phyloP scores from a whole-genome alignment of 129 eudicot species.

The Gnaphalium uliginosum region DNA sequence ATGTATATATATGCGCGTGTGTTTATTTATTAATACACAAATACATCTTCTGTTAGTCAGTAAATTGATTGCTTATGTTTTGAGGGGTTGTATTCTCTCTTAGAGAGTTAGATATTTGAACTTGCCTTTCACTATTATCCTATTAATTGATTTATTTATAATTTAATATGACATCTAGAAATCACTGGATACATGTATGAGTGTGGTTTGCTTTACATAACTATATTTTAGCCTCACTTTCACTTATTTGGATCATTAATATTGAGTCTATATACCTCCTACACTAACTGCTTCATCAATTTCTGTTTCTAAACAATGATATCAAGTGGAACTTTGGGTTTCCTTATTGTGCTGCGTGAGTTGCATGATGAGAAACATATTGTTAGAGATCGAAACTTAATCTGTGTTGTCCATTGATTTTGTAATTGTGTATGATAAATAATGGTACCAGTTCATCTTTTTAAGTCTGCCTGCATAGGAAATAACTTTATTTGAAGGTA shows the following conservation, averaged over 20 bases:
- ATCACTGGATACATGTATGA: neutral
- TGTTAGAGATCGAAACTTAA: neutral
- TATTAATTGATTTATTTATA: neutral
- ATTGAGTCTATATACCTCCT: neutral
- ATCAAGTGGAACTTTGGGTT: neutral
- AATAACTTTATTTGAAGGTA: neutral
- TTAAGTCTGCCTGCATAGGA: neutral
- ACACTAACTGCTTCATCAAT: neutral
- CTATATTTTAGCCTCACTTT: neutral
- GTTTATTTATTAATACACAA: neutral
- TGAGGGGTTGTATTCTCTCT: neutral
- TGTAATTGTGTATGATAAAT: neutral
- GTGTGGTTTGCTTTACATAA: neutral
- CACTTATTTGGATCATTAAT: neutral
- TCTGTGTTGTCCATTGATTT: neutral
- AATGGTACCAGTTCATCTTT: neutral
- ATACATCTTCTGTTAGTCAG: conserved; percentile 12
- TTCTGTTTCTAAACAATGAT: neutral
- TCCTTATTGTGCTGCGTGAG: neutral
- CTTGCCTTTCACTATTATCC: neutral
- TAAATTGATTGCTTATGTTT: neutral
- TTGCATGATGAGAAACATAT: neutral
- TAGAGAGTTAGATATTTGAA: neutral
- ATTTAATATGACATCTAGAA: neutral
- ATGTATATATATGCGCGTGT: neutral